Evolutionary conservation across 192 early-diverging fungal species (phyloP).

Genomic region (Phycomyces nitens): DNA sequence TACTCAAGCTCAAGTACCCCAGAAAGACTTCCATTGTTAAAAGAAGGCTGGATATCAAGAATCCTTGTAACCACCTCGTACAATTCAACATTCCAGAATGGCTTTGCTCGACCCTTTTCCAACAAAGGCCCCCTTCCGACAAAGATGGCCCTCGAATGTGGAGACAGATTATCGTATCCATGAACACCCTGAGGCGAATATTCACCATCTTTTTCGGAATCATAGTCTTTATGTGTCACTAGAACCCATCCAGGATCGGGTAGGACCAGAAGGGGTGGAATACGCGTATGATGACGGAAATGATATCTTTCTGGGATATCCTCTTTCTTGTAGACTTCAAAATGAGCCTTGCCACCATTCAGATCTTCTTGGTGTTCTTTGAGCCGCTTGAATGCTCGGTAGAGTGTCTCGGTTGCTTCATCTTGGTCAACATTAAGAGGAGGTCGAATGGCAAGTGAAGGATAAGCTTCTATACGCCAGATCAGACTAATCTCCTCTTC

Average conservation of each 20-base stretch:
- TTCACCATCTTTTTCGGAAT: slow-evolving; percentile 12
- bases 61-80: slow-evolving; percentile 63
- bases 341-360: slow-evolving; percentile 29
- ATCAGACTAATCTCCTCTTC: slow-evolving; percentile 40
- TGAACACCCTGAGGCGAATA: slow-evolving; percentile 59
- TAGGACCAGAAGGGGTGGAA: slow-evolving; percentile 70
- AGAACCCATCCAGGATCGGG: slow-evolving; percentile 65
- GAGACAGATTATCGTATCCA: slow-evolving; percentile 76
- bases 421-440: slow-evolving; percentile 21
- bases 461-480: slow-evolving; percentile 50
- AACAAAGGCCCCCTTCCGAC: slow-evolving; percentile 66
- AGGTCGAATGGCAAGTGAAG: slow-evolving; percentile 61
- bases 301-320: slow-evolving; percentile 73
- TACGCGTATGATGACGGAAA: slow-evolving; percentile 57
- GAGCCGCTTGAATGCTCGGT: slow-evolving; percentile 28
- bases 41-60: slow-evolving; percentile 52
- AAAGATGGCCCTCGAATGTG: slow-evolving; percentile 84
- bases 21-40: slow-evolving; percentile 67
- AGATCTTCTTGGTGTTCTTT: slow-evolving; percentile 27
- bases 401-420: slow-evolving; percentile 47
- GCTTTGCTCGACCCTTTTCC: slow-evolving; percentile 25
- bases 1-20: slow-evolving; percentile 13
- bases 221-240: slow-evolving; percentile 39
- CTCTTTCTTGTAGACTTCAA: slow-evolving; percentile 66
- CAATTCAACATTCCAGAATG: slow-evolving; percentile 72